phyloP scores from a whole-genome alignment of 192 early-diverging fungal genomes.

The Spizellomyces sp. region DNA sequence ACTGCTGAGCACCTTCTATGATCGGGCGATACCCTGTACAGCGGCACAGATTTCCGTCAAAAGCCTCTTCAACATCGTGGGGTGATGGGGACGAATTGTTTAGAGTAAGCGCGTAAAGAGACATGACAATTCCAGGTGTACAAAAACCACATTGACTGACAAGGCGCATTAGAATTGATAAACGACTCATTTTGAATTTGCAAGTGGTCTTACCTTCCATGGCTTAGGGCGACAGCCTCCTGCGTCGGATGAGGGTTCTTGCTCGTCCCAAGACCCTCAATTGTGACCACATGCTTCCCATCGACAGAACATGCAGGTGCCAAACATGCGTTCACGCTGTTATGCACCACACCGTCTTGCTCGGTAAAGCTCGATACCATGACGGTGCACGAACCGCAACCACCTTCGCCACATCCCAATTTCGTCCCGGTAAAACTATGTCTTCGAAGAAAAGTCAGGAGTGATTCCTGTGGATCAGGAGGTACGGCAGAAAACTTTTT shows the following conservation, averaged over 20 bases:
- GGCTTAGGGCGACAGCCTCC: conserved; percentile 69
- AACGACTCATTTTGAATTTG: too few species aligned
- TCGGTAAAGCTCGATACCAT: conserved; percentile 65
- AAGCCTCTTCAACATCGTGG: conserved; percentile 78
- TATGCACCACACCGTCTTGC: conserved; percentile 21
- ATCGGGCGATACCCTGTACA: conserved; percentile 91
- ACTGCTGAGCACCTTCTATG: conserved; percentile 78
- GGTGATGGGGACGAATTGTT: conserved; percentile 70
- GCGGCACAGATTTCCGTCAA: conserved; percentile 88
- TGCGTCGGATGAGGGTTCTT: conserved; percentile 72
- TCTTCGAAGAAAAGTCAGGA: conserved; percentile 38
- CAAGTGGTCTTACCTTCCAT: conserved; percentile 55
- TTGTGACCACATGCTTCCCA: conserved; percentile 80
- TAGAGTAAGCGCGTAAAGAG: conserved; percentile 74
- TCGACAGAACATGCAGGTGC: conserved; percentile 72
- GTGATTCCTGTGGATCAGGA: conserved; percentile 21
- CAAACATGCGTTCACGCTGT: conserved; percentile 70
- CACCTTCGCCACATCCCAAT: conserved; percentile 72
- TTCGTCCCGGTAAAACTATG: conserved; percentile 63
- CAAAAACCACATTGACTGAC: conserved; percentile 84
- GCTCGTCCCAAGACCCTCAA: conserved; percentile 75
- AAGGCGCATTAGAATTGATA: not conserved
- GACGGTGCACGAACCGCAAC: conserved; percentile 77
- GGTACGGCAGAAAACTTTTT: not conserved
- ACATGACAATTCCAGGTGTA: conserved; percentile 90